A percentile compares a stretch with the other conserved stretches of the same genome.
Evolutionary conservation across 345 rosid species (phyloP).

Genomic region (Pugionium dolabratum): DNA sequence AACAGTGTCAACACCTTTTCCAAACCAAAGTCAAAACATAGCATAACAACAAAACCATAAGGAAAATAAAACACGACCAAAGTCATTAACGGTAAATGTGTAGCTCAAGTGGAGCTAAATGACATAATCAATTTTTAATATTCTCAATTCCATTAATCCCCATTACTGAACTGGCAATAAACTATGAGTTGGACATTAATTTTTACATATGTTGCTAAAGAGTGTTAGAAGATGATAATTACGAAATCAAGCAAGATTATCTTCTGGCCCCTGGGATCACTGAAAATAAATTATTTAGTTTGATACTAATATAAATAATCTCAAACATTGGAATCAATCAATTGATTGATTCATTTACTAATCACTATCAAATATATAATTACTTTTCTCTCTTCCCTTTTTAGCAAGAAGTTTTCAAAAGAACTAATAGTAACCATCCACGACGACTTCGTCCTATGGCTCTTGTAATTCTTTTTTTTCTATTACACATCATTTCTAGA

Average conservation of each 20-base stretch:
- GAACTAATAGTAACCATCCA: conserved; percentile 4
- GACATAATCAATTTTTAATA: conserved; percentile 5
- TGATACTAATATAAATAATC: not conserved
- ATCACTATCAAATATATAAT: conserved; percentile 1
- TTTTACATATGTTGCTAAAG: conserved; percentile 29
- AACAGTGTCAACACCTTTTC: no score
- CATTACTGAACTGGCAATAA: conserved; percentile 15
- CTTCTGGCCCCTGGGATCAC: conserved; percentile 11
- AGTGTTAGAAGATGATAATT: conserved; percentile 25
- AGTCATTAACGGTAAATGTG: not conserved
- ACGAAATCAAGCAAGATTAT: conserved; percentile 11
- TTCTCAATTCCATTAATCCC: not conserved
- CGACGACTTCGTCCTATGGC: conserved; percentile 35
- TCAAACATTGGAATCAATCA: conserved; percentile 15
- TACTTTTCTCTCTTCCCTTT: not conserved
- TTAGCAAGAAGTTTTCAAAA: conserved; percentile 19
- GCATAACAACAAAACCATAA: not conserved
- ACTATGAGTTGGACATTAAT: conserved; percentile 23
- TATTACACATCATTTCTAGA: conserved; percentile 3
- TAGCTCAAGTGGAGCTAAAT: conserved; percentile 18
- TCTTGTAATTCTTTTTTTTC: conserved; percentile 17
- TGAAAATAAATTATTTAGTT: conserved; percentile 9
- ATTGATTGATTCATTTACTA: not conserved
- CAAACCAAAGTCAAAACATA: no score
- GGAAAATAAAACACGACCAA: conserved; percentile 17